Evolutionary conservation across 805 yeast genomes (phyloP).

Genomic region (Zygosaccharomyces bailii): DNA sequence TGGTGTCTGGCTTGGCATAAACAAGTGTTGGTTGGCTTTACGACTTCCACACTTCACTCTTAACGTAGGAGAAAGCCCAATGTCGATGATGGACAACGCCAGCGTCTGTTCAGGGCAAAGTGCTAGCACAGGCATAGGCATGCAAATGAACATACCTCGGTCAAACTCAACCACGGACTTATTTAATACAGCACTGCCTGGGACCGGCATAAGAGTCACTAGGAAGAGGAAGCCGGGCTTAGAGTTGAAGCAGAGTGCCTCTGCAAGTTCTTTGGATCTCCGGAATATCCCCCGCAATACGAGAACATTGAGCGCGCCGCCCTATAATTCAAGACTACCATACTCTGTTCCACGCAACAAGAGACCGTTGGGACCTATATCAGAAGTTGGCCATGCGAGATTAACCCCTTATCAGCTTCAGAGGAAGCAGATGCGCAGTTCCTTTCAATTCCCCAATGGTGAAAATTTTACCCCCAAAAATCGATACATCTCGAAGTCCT

Average conservation of each 20-base stretch:
- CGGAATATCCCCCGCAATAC: neutral
- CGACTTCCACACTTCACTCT: neutral
- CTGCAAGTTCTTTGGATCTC: slow-evolving; percentile 8
- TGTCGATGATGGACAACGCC: neutral
- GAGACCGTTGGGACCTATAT: neutral
- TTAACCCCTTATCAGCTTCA: slow-evolving; percentile 33
- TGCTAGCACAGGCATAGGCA: slow-evolving; percentile 2
- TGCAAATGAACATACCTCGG: slow-evolving; percentile 20
- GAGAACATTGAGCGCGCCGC: neutral
- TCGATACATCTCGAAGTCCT: slow-evolving; percentile 2
- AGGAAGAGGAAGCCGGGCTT: slow-evolving; percentile 8
- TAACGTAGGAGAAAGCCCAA: neutral
- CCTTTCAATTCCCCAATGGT: slow-evolving; percentile 35
- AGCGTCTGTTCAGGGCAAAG: neutral
- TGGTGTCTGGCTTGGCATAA: neutral
- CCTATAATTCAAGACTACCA: no score
- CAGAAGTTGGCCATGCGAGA: neutral
- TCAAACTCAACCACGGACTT: slow-evolving; percentile 28
- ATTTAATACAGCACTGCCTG: slow-evolving; percentile 16
- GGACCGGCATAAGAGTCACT: neutral
- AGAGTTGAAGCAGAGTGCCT: slow-evolving; percentile 8
- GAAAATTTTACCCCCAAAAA: slow-evolving; percentile 34
- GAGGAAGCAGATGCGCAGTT: slow-evolving; percentile 28
- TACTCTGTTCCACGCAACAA: neutral
- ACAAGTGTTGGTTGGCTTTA: neutral